Evolutionary conservation across 2,329 filamentous ascomycete genomes (phyloP).

Genomic region (Neonectria faginata): DNA sequence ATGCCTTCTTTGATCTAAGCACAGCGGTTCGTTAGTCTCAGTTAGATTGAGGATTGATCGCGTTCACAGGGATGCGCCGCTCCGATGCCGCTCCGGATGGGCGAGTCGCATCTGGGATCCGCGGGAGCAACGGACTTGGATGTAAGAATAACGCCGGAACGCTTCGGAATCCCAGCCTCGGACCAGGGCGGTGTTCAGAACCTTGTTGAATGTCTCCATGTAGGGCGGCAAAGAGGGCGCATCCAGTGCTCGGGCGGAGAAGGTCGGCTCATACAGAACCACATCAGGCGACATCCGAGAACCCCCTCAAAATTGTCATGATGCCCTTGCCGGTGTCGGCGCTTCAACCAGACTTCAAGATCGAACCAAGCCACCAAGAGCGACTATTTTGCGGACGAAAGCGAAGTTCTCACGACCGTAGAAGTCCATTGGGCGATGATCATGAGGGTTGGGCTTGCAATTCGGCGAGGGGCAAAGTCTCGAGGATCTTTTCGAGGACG

Average conservation of each 20-base stretch:
- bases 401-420: background rate
- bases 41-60: background rate
- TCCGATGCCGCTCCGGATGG: conserved; percentile 4
- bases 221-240: background rate
- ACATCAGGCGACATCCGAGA: conserved; percentile 23
- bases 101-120: background rate
- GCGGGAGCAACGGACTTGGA: background rate
- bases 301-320: conserved; percentile 21
- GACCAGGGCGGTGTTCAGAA: background rate
- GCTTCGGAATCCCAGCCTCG: background rate
- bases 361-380: conserved; percentile 4
- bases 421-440: background rate
- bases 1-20: conserved; percentile 73
- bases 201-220: background rate
- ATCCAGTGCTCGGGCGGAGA: conserved; percentile 15
- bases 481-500: background rate
- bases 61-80: background rate
- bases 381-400: background rate
- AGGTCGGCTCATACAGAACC: conserved; percentile 29
- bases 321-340: conserved; percentile 9
- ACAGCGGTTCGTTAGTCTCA: conserved; percentile 32
- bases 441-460: conserved; percentile 1
- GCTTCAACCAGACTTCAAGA: background rate
- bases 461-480: background rate
- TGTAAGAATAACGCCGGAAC: background rate